Conservation (phyloP, 1,139 yeast genomes). For the Nematodospora anomalae region DNA sequence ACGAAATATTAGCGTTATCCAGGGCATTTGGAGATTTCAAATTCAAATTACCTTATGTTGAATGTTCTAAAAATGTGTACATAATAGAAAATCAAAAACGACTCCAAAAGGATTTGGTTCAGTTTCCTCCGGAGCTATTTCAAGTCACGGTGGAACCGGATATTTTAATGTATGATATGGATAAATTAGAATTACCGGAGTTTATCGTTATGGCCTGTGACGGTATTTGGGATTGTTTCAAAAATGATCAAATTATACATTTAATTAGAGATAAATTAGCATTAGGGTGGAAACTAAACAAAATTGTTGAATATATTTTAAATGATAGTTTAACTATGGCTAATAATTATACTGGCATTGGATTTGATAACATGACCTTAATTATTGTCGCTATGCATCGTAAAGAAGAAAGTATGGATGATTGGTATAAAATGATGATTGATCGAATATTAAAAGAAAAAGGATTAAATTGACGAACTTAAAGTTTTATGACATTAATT, state of each 20-base stretch:
- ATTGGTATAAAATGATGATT: constrained; percentile 61
- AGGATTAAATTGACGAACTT: constrained; percentile 18
- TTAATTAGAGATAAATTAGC: constrained; percentile 58
- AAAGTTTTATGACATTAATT: neutral
- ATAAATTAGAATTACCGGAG: constrained; percentile 48
- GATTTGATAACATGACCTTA: constrained; percentile 79
- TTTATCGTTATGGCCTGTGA: constrained; percentile 72
- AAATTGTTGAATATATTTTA: constrained; percentile 56
- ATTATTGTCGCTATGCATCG: constrained; percentile 62
- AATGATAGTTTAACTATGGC: constrained; percentile 75
- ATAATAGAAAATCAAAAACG: constrained; percentile 21
- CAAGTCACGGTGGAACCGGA: constrained; percentile 76
- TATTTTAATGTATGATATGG: constrained; percentile 51
- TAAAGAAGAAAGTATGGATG: constrained; percentile 37
- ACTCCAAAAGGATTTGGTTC: constrained; percentile 20
- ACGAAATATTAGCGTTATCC: constrained; percentile 70
- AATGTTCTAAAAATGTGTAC: constrained; percentile 32
- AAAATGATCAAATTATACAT: constrained; percentile 53
- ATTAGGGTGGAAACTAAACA: constrained; percentile 57
- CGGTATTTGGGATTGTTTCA: constrained; percentile 80
- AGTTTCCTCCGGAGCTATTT: constrained; percentile 41
- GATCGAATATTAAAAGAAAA: constrained; percentile 50
- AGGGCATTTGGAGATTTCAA: constrained; percentile 78
- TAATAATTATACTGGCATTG: constrained; percentile 70
- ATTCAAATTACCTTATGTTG: constrained; percentile 53